These are phyloP conservation scores for Toxicodendron radicans DNA, from an alignment of 345 rosid species.

Conservation along the genomic window DNA sequence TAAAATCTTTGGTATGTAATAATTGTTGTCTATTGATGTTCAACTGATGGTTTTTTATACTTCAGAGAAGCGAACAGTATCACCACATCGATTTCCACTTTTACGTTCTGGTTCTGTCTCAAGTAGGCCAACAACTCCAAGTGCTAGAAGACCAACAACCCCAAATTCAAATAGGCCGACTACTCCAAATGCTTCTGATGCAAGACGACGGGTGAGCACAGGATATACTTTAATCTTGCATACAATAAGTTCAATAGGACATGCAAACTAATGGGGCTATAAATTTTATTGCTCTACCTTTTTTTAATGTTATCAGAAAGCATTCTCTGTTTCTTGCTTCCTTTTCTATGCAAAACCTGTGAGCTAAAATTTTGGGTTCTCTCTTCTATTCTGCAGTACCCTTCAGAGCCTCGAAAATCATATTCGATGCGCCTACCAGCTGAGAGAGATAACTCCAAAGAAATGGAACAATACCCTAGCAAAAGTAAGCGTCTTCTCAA, in stretches of 20 bases:
- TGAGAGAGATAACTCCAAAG: conserved; percentile 56
- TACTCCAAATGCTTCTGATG: conserved; percentile 53
- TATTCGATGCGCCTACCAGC: conserved; percentile 65
- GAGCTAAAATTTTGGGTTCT: conserved; percentile 12
- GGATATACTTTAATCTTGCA: not conserved
- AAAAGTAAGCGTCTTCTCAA: conserved; percentile 87
- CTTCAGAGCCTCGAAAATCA: conserved; percentile 83
- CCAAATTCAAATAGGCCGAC: conserved; percentile 45
- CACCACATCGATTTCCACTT: conserved; percentile 84
- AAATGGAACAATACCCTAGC: conserved; percentile 67
- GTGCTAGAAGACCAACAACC: conserved; percentile 54
- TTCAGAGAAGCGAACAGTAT: conserved; percentile 72
- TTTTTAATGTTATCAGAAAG: not conserved
- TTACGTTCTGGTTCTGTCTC: conserved; percentile 73
- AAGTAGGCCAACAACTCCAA: conserved; percentile 70
- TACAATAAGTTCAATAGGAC: not conserved
- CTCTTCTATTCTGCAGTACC: conserved; percentile 51
- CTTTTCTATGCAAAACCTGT: not conserved
- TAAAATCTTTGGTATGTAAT: not conserved
- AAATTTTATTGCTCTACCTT: not conserved
- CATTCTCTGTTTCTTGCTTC: not conserved
- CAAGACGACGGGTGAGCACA: conserved; percentile 52
- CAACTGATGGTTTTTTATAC: conserved; percentile 9
- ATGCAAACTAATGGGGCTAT: conserved; percentile 9
- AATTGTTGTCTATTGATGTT: not conserved